Conservation (phyloP, 257 asterid species). For the Solanum peruvianum region DNA sequence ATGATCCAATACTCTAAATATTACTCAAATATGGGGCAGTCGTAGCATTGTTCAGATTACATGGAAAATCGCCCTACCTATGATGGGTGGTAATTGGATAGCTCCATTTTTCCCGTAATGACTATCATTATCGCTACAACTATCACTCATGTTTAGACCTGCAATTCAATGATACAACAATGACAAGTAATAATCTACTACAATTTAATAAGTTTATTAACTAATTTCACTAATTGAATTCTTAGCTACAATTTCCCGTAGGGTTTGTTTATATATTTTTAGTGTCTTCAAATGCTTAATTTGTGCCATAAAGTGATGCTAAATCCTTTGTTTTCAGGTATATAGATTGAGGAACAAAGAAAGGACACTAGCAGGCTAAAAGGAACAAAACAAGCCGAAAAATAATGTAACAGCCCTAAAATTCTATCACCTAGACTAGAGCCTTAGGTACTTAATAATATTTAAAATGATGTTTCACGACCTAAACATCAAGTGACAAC, state of each 20-base stretch:
- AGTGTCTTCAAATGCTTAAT: too few species aligned
- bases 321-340: too few species aligned
- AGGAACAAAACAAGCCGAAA: too few species aligned
- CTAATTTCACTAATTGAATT: neutral
- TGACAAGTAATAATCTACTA: neutral
- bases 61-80: neutral
- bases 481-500: too few species aligned
- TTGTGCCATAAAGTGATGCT: too few species aligned
- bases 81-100: neutral
- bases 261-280: too few species aligned
- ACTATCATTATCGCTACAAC: neutral
- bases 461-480: too few species aligned
- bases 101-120: neutral
- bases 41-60: neutral
- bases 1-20: neutral
- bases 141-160: neutral
- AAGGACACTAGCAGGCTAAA: too few species aligned
- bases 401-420: too few species aligned
- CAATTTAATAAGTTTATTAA: neutral
- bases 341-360: too few species aligned
- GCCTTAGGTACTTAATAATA: too few species aligned
- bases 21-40: neutral
- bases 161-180: neutral
- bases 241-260: neutral
- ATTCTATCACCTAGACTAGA: too few species aligned